Percentiles rank a stretch among this genome's conserved stretches.
These are phyloP conservation scores for Ilex aquifolium DNA, from an alignment of 257 asterid species.

Conservation along the genomic window DNA sequence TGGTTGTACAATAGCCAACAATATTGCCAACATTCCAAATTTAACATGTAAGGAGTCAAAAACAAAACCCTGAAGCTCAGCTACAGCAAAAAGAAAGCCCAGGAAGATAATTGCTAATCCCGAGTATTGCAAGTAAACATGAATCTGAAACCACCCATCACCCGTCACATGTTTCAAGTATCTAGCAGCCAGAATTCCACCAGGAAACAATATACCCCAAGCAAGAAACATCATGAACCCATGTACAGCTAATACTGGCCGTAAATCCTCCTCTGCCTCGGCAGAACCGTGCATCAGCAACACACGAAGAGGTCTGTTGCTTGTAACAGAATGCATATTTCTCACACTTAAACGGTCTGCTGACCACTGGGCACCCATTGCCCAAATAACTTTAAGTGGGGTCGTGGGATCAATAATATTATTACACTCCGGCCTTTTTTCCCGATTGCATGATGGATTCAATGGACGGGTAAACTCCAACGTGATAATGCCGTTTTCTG, in stretches of 20 bases:
- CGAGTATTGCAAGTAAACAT: constrained; percentile 80
- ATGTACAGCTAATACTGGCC: constrained; percentile 94
- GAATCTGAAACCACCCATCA: constrained; percentile 87
- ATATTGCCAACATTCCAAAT: constrained; percentile 77
- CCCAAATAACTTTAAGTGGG: constrained; percentile 87
- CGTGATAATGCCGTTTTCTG: constrained; percentile 90
- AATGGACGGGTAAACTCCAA: constrained; percentile 92
- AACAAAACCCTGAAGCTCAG: constrained; percentile 78
- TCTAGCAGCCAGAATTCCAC: constrained; percentile 83
- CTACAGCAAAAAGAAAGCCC: constrained; percentile 94
- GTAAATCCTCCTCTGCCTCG: constrained; percentile 88
- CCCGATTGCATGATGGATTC: constrained; percentile 53
- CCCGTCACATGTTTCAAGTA: constrained; percentile 85
- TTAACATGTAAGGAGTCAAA: constrained; percentile 71
- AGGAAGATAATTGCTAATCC: constrained; percentile 90
- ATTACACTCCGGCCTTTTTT: constrained; percentile 64
- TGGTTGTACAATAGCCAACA: constrained; percentile 72
- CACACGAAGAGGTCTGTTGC: constrained; percentile 86
- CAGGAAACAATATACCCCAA: constrained; percentile 92
- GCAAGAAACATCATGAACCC: constrained; percentile 99
- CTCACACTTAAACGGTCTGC: constrained; percentile 62
- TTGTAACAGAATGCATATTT: constrained; percentile 86
- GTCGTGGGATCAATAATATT: constrained; percentile 84
- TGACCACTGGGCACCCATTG: constrained; percentile 97
- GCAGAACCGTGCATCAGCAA: constrained; percentile 85